Evolutionary conservation across 345 rosid species (phyloP), one percentile per base, ranked within the genome.

Genomic region (Rhizophora apiculata): DNA sequence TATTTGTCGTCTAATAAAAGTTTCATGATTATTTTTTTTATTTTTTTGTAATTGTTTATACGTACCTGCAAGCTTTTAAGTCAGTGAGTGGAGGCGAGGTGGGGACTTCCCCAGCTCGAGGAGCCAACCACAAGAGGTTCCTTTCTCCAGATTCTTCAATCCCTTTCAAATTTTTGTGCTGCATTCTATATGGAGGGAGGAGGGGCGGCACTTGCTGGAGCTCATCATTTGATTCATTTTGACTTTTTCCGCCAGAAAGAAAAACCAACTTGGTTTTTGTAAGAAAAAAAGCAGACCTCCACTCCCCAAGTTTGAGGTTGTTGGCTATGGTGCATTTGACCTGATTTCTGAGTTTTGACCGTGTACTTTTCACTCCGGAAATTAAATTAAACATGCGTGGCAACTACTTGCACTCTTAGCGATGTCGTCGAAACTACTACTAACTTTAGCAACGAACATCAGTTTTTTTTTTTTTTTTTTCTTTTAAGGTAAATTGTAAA

Each of bases 71-170:
- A 43, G 49, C 15, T 13, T 43, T 13, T 13, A 13, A 56, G 11
- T 39, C 57, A 20, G 68, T 69, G 55, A 74, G 79, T 21, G 69
- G 80, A 30, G 54, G 60, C 62, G 56, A 55, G 18, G 60, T 24
- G 60, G 65, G 73, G 61, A 43, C 68, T 80, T 83, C 89, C 85
- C 70, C 68, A 62, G 71, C 63, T 72, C 59, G 68, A 68, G 87
- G 87, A 85, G 65, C 84, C 79, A 80, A 82, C 80, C 63, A 59
- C 5, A n/a, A 6, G 10, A 18, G 4, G 13, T 5, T 56, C 6
- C 39, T 20, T 48, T 71, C 20, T 11, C 6, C 26, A 68, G 74
- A 72, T 67, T 74, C 63, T 63, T 32, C 6, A 19, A 4, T 13
- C 21, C 32, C 32, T 39, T 39, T 10, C 49, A 43, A 43, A 43